phyloP scores from a whole-genome alignment of 768 basidiomycete species.

The Ramaria sp. region DNA sequence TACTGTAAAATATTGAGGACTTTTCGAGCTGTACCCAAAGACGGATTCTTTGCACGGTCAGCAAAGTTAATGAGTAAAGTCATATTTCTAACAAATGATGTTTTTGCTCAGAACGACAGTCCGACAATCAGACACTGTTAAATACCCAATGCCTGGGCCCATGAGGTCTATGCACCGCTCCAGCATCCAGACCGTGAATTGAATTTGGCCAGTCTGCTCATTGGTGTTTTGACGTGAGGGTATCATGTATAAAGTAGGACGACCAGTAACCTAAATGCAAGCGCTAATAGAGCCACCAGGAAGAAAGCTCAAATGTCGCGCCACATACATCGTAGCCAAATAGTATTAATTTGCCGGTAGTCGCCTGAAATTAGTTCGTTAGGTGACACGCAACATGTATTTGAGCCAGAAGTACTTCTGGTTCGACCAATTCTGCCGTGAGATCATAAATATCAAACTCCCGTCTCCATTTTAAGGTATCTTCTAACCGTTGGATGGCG shows the following conservation, averaged over 20 bases:
- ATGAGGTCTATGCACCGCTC: constrained; percentile 71
- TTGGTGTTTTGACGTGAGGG: constrained; percentile 71
- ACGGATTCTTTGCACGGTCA: constrained; percentile 53
- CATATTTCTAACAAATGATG: constrained; percentile 36
- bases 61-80: constrained; percentile 69
- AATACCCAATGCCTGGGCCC: constrained; percentile 73
- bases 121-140: constrained; percentile 7
- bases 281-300: background rate
- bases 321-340: constrained; percentile 55
- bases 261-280: constrained; percentile 24
- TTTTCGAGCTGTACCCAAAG: constrained; percentile 25
- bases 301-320: background rate
- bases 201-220: constrained; percentile 54
- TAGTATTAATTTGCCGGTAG: constrained; percentile 73
- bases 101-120: background rate
- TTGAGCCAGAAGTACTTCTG: constrained; percentile 14
- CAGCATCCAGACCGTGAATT: constrained; percentile 65
- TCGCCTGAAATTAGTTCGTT: constrained; percentile 29
- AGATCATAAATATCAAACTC: constrained; percentile 63
- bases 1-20: constrained; percentile 16
- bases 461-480: constrained; percentile 68
- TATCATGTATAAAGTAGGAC: constrained; percentile 61
- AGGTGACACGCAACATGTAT: background rate
- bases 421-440: constrained; percentile 52
- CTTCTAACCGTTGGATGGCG: constrained; percentile 57